These are phyloP conservation scores for Penstemon barbatus DNA, from an alignment of 257 asterid species.

Conservation along the genomic window DNA sequence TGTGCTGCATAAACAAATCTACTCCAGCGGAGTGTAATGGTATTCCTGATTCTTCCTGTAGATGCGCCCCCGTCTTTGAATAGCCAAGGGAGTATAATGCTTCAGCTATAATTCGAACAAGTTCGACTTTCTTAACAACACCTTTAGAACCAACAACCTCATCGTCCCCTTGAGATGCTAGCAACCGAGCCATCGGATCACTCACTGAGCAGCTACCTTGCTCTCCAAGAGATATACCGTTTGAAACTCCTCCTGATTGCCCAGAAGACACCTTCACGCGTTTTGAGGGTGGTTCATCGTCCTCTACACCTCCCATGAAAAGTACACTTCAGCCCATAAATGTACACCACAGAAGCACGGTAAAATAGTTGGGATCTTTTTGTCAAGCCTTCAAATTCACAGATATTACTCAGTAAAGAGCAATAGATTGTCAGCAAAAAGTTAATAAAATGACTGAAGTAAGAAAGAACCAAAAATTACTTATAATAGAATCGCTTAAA, in stretches of 20 bases:
- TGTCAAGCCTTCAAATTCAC: constrained; percentile 19
- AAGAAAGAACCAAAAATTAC: constrained; percentile 4
- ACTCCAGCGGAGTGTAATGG: constrained; percentile 57
- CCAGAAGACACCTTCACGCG: constrained; percentile 69
- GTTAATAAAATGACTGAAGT: neutral
- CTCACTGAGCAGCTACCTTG: constrained; percentile 52
- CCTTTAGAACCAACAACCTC: constrained; percentile 78
- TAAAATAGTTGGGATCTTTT: constrained; percentile 30
- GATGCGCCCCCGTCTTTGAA: constrained; percentile 56
- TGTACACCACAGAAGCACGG: constrained; percentile 31
- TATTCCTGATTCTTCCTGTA: constrained; percentile 82
- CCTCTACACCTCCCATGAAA: constrained; percentile 93
- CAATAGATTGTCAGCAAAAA: constrained; percentile 6
- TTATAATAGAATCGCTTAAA: neutral
- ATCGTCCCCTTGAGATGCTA: constrained; percentile 55
- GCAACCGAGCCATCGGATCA: constrained; percentile 64
- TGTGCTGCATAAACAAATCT: constrained; percentile 63
- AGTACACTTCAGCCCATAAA: constrained; percentile 80
- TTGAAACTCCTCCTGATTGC: constrained; percentile 48
- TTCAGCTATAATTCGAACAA: constrained; percentile 74
- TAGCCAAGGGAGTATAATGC: constrained; percentile 83
- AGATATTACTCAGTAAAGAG: constrained; percentile 24
- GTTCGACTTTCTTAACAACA: constrained; percentile 63
- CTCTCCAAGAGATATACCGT: constrained; percentile 49
- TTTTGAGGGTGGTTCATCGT: constrained; percentile 78